Evolutionary conservation across 1,284 basidiomycete species (phyloP).

Genomic region (Puccinia sorghi): DNA sequence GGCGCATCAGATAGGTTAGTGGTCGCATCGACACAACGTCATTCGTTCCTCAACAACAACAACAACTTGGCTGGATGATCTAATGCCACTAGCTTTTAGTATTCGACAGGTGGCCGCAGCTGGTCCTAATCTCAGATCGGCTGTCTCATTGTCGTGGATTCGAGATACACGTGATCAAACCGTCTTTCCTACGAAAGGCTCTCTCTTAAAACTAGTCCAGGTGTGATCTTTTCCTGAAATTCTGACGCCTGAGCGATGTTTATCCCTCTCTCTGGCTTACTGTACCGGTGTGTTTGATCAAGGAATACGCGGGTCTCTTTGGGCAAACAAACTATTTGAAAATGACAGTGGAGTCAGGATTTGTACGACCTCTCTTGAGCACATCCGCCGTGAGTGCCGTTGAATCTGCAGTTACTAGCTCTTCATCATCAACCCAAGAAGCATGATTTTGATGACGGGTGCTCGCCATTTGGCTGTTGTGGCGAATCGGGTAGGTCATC

Average conservation of each 20-base stretch:
- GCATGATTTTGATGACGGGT: neutral
- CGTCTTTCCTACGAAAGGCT: conserved; percentile 68
- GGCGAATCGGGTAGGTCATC: conserved; percentile 62
- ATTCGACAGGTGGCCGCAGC: conserved; percentile 71
- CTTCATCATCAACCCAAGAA: neutral
- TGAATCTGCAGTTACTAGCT: conserved; percentile 54
- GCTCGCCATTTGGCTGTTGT: neutral
- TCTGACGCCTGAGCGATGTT: neutral
- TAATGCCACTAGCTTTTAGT: conserved; percentile 60
- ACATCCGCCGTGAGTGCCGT: conserved; percentile 58
- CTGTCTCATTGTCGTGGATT: conserved; percentile 75
- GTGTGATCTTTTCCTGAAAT: conserved; percentile 5
- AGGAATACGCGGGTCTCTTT: conserved; percentile 75
- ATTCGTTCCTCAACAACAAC: neutral
- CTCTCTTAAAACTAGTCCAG: conserved; percentile 28
- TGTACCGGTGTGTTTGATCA: neutral
- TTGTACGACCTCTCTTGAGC: conserved; percentile 65
- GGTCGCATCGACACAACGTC: neutral
- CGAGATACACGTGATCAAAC: conserved; percentile 78
- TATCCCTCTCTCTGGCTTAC: neutral
- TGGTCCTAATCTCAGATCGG: conserved; percentile 76
- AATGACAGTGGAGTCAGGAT: conserved; percentile 67
- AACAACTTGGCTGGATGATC: neutral
- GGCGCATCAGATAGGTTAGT: conserved; percentile 76
- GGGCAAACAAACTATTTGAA: conserved; percentile 70